Evolutionary conservation across 345 rosid species (phyloP).

Genomic region (Eutrema yunnanense): DNA sequence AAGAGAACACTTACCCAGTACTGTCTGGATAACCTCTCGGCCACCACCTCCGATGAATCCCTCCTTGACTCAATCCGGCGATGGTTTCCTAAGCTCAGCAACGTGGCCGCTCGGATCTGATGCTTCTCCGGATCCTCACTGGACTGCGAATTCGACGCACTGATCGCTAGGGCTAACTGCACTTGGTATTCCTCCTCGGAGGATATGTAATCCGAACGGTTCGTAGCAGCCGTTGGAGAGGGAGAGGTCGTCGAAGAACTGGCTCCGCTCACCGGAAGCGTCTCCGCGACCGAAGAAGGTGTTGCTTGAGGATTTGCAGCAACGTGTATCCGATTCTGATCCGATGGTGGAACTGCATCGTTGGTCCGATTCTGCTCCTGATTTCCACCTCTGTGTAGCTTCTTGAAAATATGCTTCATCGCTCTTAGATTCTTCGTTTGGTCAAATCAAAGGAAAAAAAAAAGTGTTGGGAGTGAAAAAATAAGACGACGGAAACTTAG

Average conservation of each 20-base stretch:
- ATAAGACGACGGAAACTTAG: slow-evolving; percentile 23
- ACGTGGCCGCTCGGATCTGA: slow-evolving; percentile 87
- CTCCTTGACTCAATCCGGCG: slow-evolving; percentile 47
- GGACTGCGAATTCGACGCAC: slow-evolving; percentile 80
- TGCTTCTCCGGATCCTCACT: slow-evolving; percentile 68
- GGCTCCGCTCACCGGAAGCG: slow-evolving; percentile 9
- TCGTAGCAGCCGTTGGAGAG: slow-evolving; percentile 16
- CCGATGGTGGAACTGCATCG: slow-evolving; percentile 49
- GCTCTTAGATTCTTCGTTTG: slow-evolving; percentile 21
- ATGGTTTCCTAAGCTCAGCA: slow-evolving; percentile 60
- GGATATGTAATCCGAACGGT: slow-evolving; percentile 51
- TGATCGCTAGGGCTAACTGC: slow-evolving; percentile 92
- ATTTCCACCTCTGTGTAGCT: slow-evolving; percentile 70
- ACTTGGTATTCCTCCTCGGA: slow-evolving; percentile 97
- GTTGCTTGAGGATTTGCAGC: slow-evolving; percentile 36
- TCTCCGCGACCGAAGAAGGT: slow-evolving; percentile 34
- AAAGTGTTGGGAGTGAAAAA: slow-evolving; percentile 5
- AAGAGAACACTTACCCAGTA: slow-evolving; percentile 74
- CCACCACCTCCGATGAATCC: slow-evolving; percentile 53
- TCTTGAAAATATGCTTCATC: slow-evolving; percentile 96
- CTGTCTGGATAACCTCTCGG: slow-evolving; percentile 74
- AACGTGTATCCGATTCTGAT: slow-evolving; percentile 36
- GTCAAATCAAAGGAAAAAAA: background rate
- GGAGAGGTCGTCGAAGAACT: slow-evolving; percentile 25
- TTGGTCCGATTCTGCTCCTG: slow-evolving; percentile 68